Conservation (phyloP, 2,329 filamentous ascomycete species). For the Cercospora sesami region DNA sequence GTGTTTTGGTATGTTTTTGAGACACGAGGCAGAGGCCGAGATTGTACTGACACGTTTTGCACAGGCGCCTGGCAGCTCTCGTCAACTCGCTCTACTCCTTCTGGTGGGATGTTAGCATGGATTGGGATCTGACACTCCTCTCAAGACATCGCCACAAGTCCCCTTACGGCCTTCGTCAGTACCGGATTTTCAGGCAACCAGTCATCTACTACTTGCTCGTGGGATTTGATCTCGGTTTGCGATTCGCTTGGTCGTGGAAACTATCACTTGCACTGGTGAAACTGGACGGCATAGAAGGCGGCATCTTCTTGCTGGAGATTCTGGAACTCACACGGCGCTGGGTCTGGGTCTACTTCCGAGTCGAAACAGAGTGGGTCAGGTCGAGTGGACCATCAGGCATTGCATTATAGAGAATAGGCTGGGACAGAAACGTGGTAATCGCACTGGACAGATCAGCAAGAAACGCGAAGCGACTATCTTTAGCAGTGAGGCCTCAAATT, state of each 20-base stretch:
- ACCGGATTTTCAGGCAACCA: conserved; percentile 70
- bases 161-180: conserved; percentile 73
- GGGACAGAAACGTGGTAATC: neutral
- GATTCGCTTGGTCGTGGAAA: conserved; percentile 90
- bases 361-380: conserved; percentile 82
- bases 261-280: conserved; percentile 78
- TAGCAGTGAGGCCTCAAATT: neutral
- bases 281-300: conserved; percentile 81
- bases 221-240: conserved; percentile 71
- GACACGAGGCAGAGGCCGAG: neutral
- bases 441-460: neutral
- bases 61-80: conserved; percentile 42
- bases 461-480: neutral
- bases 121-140: conserved; percentile 93
- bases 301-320: conserved; percentile 83
- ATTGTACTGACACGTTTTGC: neutral
- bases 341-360: conserved; percentile 96
- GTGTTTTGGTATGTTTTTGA: conserved; percentile 24
- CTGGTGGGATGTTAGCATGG: conserved; percentile 95
- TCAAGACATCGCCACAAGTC: conserved; percentile 62
- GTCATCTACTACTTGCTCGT: conserved; percentile 82
- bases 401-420: neutral
- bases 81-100: conserved; percentile 93
- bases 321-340: conserved; percentile 85
- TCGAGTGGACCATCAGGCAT: conserved; percentile 9